Base-by-base conservation (phyloP, 805 yeast genomes). In the Pichia insulana region DNA sequence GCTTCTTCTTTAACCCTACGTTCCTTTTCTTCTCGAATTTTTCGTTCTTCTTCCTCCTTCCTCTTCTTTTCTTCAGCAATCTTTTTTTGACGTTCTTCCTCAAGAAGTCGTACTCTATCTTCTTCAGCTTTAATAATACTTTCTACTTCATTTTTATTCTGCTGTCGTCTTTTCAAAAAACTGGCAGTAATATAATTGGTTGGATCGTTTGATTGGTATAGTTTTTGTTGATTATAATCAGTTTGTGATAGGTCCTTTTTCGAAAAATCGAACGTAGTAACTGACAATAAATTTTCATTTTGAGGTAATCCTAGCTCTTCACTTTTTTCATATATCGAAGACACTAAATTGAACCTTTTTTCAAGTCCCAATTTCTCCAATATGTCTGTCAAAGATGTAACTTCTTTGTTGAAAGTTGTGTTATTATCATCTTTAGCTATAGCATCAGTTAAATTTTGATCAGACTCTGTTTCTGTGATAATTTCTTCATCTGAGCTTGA, bases 51-150 rank as follows among this genome's bases (percentile, higher is more conserved):
- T 37, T 52, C 54, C 28, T 44, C 41, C 44, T 52, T 45, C 43
- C 47, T 44, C 48, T 51, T 46, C 20, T 40, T 45, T 27, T 53
- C 55, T 37, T 57, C 59, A 45, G 52, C 51, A 43, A 49, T 47
- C 43, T 43, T 46, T 39, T 45, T 39, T 42, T 36, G 52, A 44
- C 42, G 37, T 50, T 47, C 52, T 48, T 44, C 51, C 35, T 45
- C 49, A 28, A 43, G 49, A 44, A 44, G 42, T 34, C 43, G 26
- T 7, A 39, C 15, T 39, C 48, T 45, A 31, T 47, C 49, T 35
- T 50, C 48, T 36, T 54, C 57, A 25, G 45, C 50, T 10, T 46
- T 45, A 43, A 46, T 43, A 42, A 44, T n/a, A 16, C 34, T 36
- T 3, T 37, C 45, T 31, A 48, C 43, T 1, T 27, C 20, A 10